Evolutionary conservation across 495 filamentous ascomycete species (phyloP), one percentile per base, ranked within the genome.

Genomic region (Acidiella bohemica): DNA sequence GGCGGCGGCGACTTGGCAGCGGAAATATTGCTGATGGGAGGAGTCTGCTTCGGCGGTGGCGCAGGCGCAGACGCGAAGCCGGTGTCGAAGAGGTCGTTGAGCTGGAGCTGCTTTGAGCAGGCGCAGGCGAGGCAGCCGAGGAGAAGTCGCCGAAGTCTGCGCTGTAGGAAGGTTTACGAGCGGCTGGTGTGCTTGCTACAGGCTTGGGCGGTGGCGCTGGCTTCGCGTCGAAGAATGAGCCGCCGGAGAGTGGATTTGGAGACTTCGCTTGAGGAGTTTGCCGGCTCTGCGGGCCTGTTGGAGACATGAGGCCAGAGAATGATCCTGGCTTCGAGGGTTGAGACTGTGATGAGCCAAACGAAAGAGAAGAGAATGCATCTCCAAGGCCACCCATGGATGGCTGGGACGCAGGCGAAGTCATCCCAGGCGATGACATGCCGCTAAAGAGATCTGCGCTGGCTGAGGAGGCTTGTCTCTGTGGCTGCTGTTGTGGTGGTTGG

Each of bases 351-450:
- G 75, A 64, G 18, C 73, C 61, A 55, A 97, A 87, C 48, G 75
- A 82, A 14, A 97, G 60, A 34, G 76, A 72, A 50, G 84, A 78
- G 56, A 97, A 97, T 2, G 86, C 84, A 62, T 94, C 86, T 42
- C 81, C 78, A 36, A 97, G 60, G 3, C 79, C 81, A 5, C 81
- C 78, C 51, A 84, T 60, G 19, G 66, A 64, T 59, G 47, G 57
- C 63, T 55, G 45, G 61, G 54, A 56, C 60, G 60, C 42, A 47
- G 41, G 42, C 23, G 31, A 27, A 14, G 46, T 16, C 3, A 64
- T 44, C 19, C 66, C 36, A 6, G 75, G 69, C 24, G 76, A 76
- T 43, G 76, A 65, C 66, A 83, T 68, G 32, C 71, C 72, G 27
- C 82, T 81, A 54, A 84, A 80, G 0, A 78, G 60, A 36, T 66